Evolutionary conservation across 2,329 filamentous ascomycete genomes (phyloP).

Genomic region (Aspergillus calidoustus): DNA sequence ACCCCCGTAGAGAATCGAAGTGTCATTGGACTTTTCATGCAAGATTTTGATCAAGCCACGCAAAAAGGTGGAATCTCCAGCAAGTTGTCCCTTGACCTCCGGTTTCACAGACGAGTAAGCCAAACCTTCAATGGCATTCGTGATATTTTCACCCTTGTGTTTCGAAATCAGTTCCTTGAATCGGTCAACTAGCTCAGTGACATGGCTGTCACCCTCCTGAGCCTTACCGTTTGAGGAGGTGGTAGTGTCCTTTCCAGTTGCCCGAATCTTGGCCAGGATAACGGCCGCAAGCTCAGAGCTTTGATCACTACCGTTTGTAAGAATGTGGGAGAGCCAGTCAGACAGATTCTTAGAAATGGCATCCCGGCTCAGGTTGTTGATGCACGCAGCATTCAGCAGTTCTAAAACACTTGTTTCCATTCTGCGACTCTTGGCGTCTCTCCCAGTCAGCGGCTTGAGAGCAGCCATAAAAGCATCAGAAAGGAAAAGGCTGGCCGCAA

Average conservation of each 20-base stretch:
- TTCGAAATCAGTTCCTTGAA: conserved; percentile 56
- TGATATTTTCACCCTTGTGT: conserved; percentile 59
- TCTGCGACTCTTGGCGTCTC: conserved; percentile 80
- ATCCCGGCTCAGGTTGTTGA: conserved; percentile 80
- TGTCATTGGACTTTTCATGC: conserved; percentile 59
- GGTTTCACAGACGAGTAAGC: conserved; percentile 90
- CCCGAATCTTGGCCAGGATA: conserved; percentile 69
- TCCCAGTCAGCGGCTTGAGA: conserved; percentile 75
- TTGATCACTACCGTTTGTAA: conserved; percentile 70
- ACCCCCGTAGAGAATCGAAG: conserved; percentile 79
- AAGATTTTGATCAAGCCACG: conserved; percentile 64
- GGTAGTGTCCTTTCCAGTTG: conserved; percentile 38
- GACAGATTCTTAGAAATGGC: conserved; percentile 82
- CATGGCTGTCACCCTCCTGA: conserved; percentile 49
- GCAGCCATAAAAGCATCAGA: conserved; percentile 83
- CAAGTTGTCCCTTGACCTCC: conserved; percentile 80
- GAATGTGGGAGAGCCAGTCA: conserved; percentile 84
- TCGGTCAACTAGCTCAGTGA: conserved; percentile 58
- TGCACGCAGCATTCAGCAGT: conserved; percentile 88
- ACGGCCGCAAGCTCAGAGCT: conserved; percentile 65
- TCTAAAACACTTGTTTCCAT: conserved; percentile 87
- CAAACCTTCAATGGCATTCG: conserved; percentile 83
- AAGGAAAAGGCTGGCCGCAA: conserved; percentile 79
- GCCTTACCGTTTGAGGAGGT: conserved; percentile 37
- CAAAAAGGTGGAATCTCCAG: conserved; percentile 70